phyloP scores from a whole-genome alignment of 768 basidiomycete species.

The Lactarius pseudohatsudake region DNA sequence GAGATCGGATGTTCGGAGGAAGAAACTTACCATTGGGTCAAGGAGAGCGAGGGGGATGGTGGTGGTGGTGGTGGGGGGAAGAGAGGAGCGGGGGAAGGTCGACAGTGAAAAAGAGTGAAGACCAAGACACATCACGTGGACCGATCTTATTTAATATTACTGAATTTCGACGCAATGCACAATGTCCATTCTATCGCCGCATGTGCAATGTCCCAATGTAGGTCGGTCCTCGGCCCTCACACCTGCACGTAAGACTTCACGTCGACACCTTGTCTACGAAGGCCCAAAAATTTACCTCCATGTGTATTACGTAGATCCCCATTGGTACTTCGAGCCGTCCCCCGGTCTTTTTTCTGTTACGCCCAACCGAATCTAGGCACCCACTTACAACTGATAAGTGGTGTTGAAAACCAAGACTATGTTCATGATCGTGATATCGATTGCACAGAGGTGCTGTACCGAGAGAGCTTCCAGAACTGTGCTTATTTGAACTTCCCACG shows the following conservation, averaged over 20 bases:
- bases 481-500: background rate
- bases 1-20: background rate
- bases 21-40: background rate
- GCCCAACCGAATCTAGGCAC: background rate
- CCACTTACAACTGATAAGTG: background rate
- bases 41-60: background rate
- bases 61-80: background rate
- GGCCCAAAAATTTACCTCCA: too few species aligned
- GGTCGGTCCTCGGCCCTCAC: background rate
- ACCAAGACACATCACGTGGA: background rate
- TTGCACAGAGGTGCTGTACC: background rate
- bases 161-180: background rate
- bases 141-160: background rate
- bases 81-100: background rate
- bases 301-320: too few species aligned
- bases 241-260: background rate
- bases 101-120: background rate
- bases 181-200: background rate
- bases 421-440: background rate
- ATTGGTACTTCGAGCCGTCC: background rate
- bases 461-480: background rate
- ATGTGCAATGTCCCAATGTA: background rate
- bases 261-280: too few species aligned
- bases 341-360: background rate
- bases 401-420: background rate